These are phyloP conservation scores for Epithele typhae DNA, from an alignment of 768 basidiomycete species.

Conservation along the genomic window DNA sequence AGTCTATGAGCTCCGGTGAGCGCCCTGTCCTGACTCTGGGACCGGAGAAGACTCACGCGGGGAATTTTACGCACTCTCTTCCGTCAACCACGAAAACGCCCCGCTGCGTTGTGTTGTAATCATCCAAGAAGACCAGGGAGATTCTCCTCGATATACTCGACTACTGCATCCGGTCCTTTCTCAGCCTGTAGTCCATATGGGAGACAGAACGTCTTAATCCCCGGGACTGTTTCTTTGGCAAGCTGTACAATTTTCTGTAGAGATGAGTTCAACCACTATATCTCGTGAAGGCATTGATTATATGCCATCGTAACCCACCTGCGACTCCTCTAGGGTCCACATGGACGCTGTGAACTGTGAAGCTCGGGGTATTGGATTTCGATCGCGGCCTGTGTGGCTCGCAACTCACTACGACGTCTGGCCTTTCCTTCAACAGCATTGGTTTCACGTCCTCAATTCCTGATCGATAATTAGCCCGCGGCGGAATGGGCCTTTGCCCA, in stretches of 20 bases:
- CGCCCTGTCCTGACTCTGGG: no score
- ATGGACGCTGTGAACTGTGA: slow-evolving; percentile 17
- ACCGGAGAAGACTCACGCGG: no score
- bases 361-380: no score
- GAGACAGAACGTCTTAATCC: slow-evolving; percentile 17
- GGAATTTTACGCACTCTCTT: no score
- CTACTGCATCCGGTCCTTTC: slow-evolving; percentile 17
- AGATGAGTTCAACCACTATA: neutral
- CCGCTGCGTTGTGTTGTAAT: no score
- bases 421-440: slow-evolving; percentile 9
- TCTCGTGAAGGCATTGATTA: neutral
- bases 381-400: no score
- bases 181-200: slow-evolving; percentile 15
- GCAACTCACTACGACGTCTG: slow-evolving; percentile 12
- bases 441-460: slow-evolving; percentile 14
- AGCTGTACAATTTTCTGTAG: slow-evolving; percentile 16
- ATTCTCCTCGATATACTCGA: slow-evolving; percentile 14
- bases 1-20: no score
- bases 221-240: slow-evolving; percentile 12
- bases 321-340: slow-evolving; percentile 19
- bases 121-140: no score
- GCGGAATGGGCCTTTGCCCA: no score
- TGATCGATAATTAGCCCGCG: neutral
- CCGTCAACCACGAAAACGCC: no score
- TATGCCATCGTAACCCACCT: slow-evolving; percentile 3